phyloP scores from a whole-genome alignment of 345 rosid species.

The Heritiera littoralis region DNA sequence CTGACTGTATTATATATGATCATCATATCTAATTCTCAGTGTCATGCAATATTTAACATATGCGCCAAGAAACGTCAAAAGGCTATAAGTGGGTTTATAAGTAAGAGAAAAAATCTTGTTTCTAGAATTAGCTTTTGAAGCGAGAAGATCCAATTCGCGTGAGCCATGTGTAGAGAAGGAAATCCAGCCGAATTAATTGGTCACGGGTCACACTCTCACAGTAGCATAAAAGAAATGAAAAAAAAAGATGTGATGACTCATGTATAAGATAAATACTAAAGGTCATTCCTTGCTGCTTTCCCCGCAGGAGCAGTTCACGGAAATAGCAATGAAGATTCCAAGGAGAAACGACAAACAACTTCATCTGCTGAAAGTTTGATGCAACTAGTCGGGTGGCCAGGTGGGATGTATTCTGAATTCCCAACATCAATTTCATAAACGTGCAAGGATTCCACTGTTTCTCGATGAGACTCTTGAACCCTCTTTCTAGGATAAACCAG shows the following conservation, averaged over 20 bases:
- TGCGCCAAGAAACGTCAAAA: too few species aligned
- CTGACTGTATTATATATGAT: neutral
- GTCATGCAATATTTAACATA: too few species aligned
- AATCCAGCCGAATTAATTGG: neutral
- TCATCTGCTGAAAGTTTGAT: neutral
- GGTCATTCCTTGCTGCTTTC: neutral
- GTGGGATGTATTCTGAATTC: neutral
- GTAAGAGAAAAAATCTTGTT: too few species aligned
- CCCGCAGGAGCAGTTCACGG: neutral
- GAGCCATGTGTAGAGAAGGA: neutral
- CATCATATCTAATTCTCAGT: too few species aligned
- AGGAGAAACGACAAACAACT: neutral
- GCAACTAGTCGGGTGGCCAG: neutral
- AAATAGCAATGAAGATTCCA: conserved; percentile 9
- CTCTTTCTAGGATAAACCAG: neutral
- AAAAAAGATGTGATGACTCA: neutral
- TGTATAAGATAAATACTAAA: neutral
- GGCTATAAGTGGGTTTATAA: too few species aligned
- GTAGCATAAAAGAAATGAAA: neutral
- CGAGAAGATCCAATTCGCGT: too few species aligned
- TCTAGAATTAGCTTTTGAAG: too few species aligned
- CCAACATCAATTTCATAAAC: neutral
- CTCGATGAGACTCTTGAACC: neutral
- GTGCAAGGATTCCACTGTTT: neutral
- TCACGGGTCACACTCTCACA: neutral